Evolutionary conservation across 192 early-diverging fungal species (phyloP), one percentile per base, ranked within the genome.

Genomic region (Backusella circina): DNA sequence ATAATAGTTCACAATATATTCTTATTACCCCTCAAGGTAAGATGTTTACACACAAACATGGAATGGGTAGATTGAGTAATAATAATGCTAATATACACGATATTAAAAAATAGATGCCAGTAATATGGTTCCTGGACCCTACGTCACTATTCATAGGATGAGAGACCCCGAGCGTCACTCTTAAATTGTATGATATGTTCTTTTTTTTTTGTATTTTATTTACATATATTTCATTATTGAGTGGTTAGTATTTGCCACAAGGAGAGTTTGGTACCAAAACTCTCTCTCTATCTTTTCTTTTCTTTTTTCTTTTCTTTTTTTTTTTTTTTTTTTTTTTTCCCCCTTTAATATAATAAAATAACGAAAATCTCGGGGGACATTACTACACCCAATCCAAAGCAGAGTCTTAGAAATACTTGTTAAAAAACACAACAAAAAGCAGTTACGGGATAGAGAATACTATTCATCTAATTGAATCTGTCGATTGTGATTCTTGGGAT

Each of bases 1-100:
- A 88, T 6, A 85, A 86, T 28, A 82, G 76, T 13, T 87, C 90
- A 13, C 98, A 99, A 86, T 99, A 96, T 83, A 96, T 98, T 44
- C 84, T 99, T 41, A 99, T 99, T 72, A 97, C 96, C 0, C 98
- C 98, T 18, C 96, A 96, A 82, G 77, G 77, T 78, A 73, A 77
- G 5, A n/a, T n/a, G n/a, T n/a, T n/a, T n/a, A n/a, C n/a, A n/a
- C n/a, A n/a, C n/a, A n/a, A n/a, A n/a, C n/a, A n/a, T n/a, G n/a
- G n/a, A n/a, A n/a, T n/a, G n/a, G n/a, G n/a, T n/a, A n/a, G n/a
- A n/a, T n/a, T n/a, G n/a, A n/a, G n/a, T 35, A 35, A 35, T 35
- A 30, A 0, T 9, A 16, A 70, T 32, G 18, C 31, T 47, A 3
- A 61, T 36, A 5, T 65, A 67, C n/a, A 35, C n/a, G n/a, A n/a